These are phyloP conservation scores for Bacidia rubella DNA, from an alignment of 495 filamentous ascomycete genomes.

Conservation along the genomic window DNA sequence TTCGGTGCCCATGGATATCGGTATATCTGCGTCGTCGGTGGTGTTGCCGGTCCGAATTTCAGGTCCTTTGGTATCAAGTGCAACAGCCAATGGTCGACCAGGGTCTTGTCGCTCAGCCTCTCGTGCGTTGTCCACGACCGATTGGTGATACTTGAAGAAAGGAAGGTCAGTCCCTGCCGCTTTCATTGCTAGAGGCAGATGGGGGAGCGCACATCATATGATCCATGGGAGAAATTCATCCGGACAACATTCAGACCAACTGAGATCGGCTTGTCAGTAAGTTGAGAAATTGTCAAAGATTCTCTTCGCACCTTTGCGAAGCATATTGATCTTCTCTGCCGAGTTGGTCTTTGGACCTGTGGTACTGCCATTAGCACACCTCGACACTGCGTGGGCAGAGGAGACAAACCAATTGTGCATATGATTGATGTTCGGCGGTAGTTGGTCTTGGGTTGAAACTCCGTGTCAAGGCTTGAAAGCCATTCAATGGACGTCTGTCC, in stretches of 20 bases:
- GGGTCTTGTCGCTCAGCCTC: constrained; percentile 59
- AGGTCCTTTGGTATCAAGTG: constrained; percentile 95
- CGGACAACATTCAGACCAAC: constrained; percentile 93
- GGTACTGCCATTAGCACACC: not conserved
- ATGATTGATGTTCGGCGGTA: constrained; percentile 97
- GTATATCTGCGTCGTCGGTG: constrained; percentile 65
- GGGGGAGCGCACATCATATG: constrained; percentile 52
- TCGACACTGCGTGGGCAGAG: not conserved
- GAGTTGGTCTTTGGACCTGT: constrained; percentile 94
- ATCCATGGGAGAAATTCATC: constrained; percentile 99
- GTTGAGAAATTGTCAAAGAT: not conserved
- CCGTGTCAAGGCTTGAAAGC: constrained; percentile 70
- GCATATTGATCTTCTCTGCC: constrained; percentile 84
- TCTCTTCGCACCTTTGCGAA: constrained; percentile 48
- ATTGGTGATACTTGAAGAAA: constrained; percentile 60
- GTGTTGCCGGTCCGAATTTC: constrained; percentile 98
- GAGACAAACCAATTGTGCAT: constrained; percentile 73
- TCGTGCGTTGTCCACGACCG: constrained; percentile 87
- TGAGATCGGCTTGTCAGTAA: constrained; percentile 23
- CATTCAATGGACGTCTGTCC: constrained; percentile 82
- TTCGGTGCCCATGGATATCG: constrained; percentile 67
- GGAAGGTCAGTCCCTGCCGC: constrained; percentile 9
- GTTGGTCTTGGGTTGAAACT: constrained; percentile 66
- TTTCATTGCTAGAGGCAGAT: constrained; percentile 12
- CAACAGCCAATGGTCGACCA: constrained; percentile 89